A percentile compares a stretch with the other conserved stretches of the same genome.
Evolutionary conservation across 495 filamentous ascomycete species (phyloP).

Genomic region (Daldinia caldariorum): DNA sequence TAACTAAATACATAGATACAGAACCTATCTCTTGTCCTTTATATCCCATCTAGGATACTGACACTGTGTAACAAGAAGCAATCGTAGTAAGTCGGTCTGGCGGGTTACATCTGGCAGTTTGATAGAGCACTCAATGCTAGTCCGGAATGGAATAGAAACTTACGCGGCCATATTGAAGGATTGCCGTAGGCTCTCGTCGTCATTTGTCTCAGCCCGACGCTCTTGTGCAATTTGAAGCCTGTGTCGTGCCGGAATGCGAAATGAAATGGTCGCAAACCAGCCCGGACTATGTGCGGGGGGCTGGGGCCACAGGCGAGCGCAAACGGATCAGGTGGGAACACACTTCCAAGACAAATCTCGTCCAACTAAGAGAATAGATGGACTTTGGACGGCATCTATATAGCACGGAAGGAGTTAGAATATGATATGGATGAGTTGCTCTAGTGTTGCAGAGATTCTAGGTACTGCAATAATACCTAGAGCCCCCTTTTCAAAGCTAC

Average conservation of each 20-base stretch:
- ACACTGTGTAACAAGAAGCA: no score
- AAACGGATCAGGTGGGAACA: not conserved
- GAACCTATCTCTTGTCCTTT: no score
- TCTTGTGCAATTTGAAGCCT: slow-evolving; percentile 1
- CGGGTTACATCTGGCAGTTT: not conserved
- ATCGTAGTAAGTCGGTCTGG: not conserved
- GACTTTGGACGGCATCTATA: not conserved
- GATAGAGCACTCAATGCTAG: not conserved
- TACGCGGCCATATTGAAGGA: not conserved
- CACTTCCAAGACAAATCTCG: not conserved
- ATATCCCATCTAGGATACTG: no score
- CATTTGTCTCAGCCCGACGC: not conserved
- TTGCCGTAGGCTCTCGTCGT: not conserved
- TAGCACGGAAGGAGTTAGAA: not conserved
- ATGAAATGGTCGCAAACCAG: not conserved
- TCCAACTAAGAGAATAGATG: not conserved
- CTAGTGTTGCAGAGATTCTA: not conserved
- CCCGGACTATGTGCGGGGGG: not conserved
- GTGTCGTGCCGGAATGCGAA: not conserved
- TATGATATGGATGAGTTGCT: not conserved
- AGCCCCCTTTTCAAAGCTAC: not conserved
- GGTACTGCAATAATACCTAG: not conserved
- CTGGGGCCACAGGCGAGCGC: not conserved
- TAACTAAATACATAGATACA: no score
- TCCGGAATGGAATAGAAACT: not conserved